Base-by-base conservation (phyloP, 1,284 basidiomycete genomes). In the Mycena sp. region DNA sequence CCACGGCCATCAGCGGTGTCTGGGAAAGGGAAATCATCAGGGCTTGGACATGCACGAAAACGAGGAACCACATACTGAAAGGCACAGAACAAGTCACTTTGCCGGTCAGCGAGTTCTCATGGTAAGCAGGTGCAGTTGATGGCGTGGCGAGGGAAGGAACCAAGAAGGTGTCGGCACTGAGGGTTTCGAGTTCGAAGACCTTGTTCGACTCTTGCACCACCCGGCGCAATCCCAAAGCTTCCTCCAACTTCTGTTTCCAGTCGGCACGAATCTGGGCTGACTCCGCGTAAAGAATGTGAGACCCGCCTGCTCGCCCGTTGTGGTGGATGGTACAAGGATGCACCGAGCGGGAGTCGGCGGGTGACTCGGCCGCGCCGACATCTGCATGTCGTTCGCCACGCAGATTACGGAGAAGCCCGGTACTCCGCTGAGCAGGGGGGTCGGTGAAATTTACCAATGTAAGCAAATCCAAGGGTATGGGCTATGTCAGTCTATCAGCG, bases 41-140 rank as follows among this genome's bases (percentile, higher is more conserved):
- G n/a, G 25, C 38, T 55, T n/a, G 16, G 19, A 49, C 4, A 17
- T 17, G 6, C 26, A n/a, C 43, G 12, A 53, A 12, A 40, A 56
- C 32, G 40, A 26, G 49, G 32, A 35, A 4, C 82, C 92, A 77
- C 71, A 10, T 26, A 95, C 94, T 89, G 74, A 97, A 96, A 4
- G 96, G 95, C 25, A 96, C 92, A 0, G 94, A 96, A 73, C 95
- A 98, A 2, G 94, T 96, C 46, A 98, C 95, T 70, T 92, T 91
- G 95, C 95, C 0, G 95, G n/a, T 96, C 71, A 91, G 91, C 12
- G 88, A 80, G 56, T 84, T 87, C 49, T 90, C 89, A 60, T 90
- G 86, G 87, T 90, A 89, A 6, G 85, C 80, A 10, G 88, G 81
- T 38, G 80, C 71, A 46, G 80, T 73, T 6, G 83, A 74, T 12